phyloP scores from a whole-genome alignment of 306 rosid genomes.

The Fragaria nilgerrensis region DNA sequence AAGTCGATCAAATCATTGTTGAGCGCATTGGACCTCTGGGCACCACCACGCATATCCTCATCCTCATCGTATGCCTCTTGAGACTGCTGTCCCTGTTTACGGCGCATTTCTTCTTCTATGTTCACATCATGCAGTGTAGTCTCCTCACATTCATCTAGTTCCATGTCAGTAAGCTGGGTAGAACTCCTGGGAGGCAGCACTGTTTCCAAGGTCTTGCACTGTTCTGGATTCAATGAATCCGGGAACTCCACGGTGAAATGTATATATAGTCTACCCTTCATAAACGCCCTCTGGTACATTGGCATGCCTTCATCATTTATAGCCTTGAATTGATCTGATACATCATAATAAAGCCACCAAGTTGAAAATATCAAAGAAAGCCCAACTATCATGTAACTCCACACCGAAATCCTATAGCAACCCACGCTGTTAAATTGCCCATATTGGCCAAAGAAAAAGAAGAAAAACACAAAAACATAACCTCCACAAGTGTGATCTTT shows the following conservation, averaged over 20 bases:
- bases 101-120: slow-evolving; percentile 81
- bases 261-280: slow-evolving; percentile 86
- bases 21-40: slow-evolving; percentile 98
- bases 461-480: background rate
- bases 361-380: background rate
- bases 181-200: slow-evolving; percentile 66
- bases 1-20: slow-evolving; percentile 28
- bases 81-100: slow-evolving; percentile 59
- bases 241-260: slow-evolving; percentile 91
- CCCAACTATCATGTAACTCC: background rate
- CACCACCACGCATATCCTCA: slow-evolving; percentile 93
- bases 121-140: slow-evolving; percentile 92
- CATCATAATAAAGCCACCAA: background rate
- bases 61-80: slow-evolving; percentile 88
- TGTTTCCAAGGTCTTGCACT: slow-evolving; percentile 62
- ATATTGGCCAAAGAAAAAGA: background rate
- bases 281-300: slow-evolving; percentile 84
- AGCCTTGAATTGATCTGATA: slow-evolving; percentile 63
- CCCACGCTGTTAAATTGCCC: background rate
- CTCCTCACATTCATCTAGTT: slow-evolving; percentile 93
- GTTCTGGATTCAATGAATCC: slow-evolving; percentile 61
- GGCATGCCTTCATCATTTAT: slow-evolving; percentile 98
- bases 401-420: background rate
- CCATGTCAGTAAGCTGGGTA: slow-evolving; percentile 82
- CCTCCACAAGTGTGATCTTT: background rate